Evolutionary conservation across 2,329 filamentous ascomycete species (phyloP).

Genomic region (Sclerotinia trifoliorum): DNA sequence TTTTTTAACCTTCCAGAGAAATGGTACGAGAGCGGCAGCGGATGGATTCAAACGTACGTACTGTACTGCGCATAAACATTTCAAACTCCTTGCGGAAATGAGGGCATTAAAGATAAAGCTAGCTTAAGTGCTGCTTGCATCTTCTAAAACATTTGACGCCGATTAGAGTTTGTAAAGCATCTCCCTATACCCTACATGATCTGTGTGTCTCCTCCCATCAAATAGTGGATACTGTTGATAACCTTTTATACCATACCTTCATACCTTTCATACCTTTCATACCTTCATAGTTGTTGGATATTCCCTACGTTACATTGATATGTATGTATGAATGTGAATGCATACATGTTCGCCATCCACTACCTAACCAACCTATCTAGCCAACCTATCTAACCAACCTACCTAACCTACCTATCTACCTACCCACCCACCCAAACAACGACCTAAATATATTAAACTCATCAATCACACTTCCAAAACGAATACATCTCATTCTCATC

Average conservation of each 20-base stretch:
- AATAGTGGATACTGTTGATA: neutral
- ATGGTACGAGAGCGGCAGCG: neutral
- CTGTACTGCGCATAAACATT: no score
- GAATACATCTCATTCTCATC: conserved; percentile 14
- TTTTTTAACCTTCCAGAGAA: neutral
- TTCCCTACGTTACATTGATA: neutral
- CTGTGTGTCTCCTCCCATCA: neutral
- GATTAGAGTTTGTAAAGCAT: neutral
- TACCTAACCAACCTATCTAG: neutral
- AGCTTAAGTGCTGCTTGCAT: neutral
- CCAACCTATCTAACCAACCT: neutral
- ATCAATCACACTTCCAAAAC: neutral
- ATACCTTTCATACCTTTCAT: no score
- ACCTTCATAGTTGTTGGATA: no score
- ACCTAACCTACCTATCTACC: no score
- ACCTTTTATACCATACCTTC: neutral
- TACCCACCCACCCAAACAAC: no score
- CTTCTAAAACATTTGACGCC: conserved; percentile 4
- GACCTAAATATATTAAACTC: neutral
- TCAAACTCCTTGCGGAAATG: neutral
- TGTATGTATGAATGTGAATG: neutral
- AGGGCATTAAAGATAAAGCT: conserved; percentile 1
- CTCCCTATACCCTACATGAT: neutral
- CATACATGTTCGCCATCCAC: neutral
- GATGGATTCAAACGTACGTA: neutral